phyloP scores from a whole-genome alignment of 2,329 filamentous ascomycete genomes.

The Cladosporium sp. region DNA sequence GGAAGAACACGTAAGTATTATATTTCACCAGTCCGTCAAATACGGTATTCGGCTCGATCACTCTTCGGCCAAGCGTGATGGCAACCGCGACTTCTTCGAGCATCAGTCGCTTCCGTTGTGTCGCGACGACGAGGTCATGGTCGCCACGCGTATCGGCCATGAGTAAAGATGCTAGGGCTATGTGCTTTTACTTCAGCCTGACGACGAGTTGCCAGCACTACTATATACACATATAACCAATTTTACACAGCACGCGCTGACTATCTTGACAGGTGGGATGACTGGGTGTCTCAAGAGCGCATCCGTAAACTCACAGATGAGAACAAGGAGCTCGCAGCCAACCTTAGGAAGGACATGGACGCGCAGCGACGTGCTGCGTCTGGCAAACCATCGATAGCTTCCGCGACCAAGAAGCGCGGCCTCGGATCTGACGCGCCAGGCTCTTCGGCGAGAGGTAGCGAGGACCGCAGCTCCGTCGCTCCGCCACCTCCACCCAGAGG shows the following conservation, averaged over 20 bases:
- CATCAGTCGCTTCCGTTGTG: neutral
- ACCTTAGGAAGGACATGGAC: constrained; percentile 66
- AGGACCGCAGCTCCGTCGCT: constrained; percentile 65
- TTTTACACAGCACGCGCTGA: constrained; percentile 1
- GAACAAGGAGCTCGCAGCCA: constrained; percentile 81
- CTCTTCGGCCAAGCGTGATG: neutral
- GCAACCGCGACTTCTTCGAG: neutral
- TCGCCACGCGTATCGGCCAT: neutral
- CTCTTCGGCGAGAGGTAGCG: constrained; percentile 63
- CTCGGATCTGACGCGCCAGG: constrained; percentile 50
- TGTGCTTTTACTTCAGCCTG: neutral
- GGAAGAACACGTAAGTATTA: constrained; percentile 83
- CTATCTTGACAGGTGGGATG: constrained; percentile 69
- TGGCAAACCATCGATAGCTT: constrained; percentile 39
- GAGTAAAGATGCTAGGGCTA: neutral
- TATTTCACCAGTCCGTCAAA: neutral
- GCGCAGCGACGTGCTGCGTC: constrained; percentile 48
- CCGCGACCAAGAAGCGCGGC: constrained; percentile 51
- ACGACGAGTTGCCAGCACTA: neutral
- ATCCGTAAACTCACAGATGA: constrained; percentile 92
- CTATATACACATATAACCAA: neutral
- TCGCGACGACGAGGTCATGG: neutral
- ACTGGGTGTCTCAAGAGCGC: constrained; percentile 93
- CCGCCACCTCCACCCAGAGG: constrained; percentile 57
- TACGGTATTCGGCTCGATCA: neutral